Evolutionary conservation across 257 asterid genomes (phyloP).

Genomic region (Penstemon newberryi): DNA sequence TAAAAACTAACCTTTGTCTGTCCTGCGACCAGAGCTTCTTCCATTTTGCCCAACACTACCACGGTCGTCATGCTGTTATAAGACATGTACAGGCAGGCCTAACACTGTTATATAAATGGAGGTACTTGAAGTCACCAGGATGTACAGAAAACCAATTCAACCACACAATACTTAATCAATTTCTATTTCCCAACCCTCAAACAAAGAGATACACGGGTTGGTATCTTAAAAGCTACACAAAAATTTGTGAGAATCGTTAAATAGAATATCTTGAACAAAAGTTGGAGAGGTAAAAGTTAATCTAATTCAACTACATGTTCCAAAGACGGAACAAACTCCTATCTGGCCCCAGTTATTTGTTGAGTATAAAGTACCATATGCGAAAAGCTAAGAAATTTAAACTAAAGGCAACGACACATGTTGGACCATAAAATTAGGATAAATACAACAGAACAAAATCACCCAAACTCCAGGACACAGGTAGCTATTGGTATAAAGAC

Average conservation of each 20-base stretch:
- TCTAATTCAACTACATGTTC: neutral
- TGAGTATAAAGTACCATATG: neutral
- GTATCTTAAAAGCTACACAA: constrained; percentile 3
- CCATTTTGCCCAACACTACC: constrained; percentile 65
- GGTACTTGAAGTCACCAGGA: constrained; percentile 59
- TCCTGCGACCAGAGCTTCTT: constrained; percentile 57
- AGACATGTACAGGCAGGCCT: constrained; percentile 86
- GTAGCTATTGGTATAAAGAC: neutral
- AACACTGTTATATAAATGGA: constrained; percentile 69
- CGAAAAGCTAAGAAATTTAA: neutral
- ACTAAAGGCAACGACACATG: neutral
- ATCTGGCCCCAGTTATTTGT: neutral
- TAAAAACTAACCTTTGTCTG: constrained; percentile 49
- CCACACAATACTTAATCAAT: neutral
- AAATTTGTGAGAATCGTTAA: neutral
- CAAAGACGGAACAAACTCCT: neutral
- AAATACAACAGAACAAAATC: neutral
- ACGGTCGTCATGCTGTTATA: constrained; percentile 93
- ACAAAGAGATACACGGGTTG: constrained; percentile 4
- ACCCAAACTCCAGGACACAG: constrained; percentile 13
- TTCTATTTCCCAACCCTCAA: neutral
- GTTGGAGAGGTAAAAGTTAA: neutral
- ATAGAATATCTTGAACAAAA: neutral
- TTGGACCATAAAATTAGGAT: neutral
- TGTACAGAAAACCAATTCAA: constrained; percentile 47